These are phyloP conservation scores for Phlebopus sp. DNA, from an alignment of 1,284 basidiomycete species.

Conservation along the genomic window DNA sequence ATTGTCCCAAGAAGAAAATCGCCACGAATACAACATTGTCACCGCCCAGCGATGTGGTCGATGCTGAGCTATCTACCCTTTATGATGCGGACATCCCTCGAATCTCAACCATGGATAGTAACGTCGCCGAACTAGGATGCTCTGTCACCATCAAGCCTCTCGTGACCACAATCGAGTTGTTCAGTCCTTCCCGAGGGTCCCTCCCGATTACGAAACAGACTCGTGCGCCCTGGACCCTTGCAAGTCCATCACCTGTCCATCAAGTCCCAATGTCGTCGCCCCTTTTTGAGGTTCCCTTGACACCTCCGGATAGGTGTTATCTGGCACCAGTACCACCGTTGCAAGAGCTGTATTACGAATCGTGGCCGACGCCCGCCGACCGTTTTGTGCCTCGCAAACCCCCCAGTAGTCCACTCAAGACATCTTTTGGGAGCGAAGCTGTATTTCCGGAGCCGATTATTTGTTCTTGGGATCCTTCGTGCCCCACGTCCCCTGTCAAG, in stretches of 20 bases:
- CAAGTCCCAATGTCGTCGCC: slow-evolving; percentile 5
- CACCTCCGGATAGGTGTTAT: slow-evolving; percentile 27
- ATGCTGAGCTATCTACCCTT: background rate
- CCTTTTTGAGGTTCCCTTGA: slow-evolving; percentile 19
- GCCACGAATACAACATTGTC: background rate
- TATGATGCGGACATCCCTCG: slow-evolving; percentile 8
- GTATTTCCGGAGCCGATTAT: slow-evolving; percentile 7
- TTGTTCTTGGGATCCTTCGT: slow-evolving; percentile 10
- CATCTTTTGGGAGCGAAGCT: slow-evolving; percentile 8
- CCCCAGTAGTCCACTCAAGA: slow-evolving; percentile 24
- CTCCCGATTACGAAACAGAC: background rate
- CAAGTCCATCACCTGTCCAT: slow-evolving; percentile 14
- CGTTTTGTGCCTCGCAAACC: slow-evolving; percentile 8
- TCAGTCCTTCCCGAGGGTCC: background rate
- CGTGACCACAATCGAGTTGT: background rate
- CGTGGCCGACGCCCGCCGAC: slow-evolving; percentile 16
- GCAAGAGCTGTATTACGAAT: slow-evolving; percentile 24
- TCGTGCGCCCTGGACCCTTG: slow-evolving; percentile 7
- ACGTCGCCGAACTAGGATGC: slow-evolving; percentile 19
- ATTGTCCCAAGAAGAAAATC: background rate
- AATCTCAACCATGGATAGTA: slow-evolving; percentile 22
- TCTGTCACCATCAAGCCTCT: background rate
- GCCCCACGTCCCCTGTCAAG: slow-evolving; percentile 15
- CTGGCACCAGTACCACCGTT: slow-evolving; percentile 16
- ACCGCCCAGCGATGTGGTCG: background rate